Base-by-base conservation (phyloP, 2,329 filamentous ascomycete species). In the Bipolaris bicolor region DNA sequence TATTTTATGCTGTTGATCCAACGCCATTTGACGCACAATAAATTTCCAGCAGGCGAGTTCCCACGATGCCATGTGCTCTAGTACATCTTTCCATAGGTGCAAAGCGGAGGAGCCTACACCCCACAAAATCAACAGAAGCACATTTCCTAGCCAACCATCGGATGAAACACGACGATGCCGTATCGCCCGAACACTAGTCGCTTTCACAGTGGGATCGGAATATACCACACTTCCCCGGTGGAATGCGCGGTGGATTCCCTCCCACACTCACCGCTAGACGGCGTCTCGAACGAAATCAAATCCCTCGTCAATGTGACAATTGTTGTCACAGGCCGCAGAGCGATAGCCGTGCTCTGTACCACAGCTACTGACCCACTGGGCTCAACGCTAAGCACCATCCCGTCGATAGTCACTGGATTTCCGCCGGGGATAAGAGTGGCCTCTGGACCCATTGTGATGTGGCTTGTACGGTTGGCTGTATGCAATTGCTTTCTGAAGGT, bases 381-480 rank as follows among this genome's bases (percentile, higher is more conserved):
- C n/a, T 60, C 63, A 9, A 77, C 63, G 46, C 74, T 75, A 7
- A 77, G 44, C 3, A 66, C 69, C 3, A 65, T 72, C 3, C 75
- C 75, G n/a, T 67, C 61, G 2, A 76, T 58, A 1, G 67, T 74
- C 11, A 77, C 71, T 10, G 69, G 62, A 22, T 65, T 60, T 1
- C 78, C 79, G 15, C 80, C 76, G 10, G 74, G 70, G 3, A 71
- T 69, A 15, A 77, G 64, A 4, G 72, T 76, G 15, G 69, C 64
- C n/a, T 75, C 78, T 0, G 71, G 70, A 5, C 63, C 72, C 13
- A 82, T 66, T 24, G 71, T 69, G 67, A 78, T 81, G 49, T 79
- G 77, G 5, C 78, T 79, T 3, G 77, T 77, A 11, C 77, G 74
- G 58, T 81, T 79, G 3, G 77, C 75, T 0, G 77, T 80, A 58